Evolutionary conservation across 352 stramenopile genomes (phyloP).

Genomic region (Phytophthora colocasiae): DNA sequence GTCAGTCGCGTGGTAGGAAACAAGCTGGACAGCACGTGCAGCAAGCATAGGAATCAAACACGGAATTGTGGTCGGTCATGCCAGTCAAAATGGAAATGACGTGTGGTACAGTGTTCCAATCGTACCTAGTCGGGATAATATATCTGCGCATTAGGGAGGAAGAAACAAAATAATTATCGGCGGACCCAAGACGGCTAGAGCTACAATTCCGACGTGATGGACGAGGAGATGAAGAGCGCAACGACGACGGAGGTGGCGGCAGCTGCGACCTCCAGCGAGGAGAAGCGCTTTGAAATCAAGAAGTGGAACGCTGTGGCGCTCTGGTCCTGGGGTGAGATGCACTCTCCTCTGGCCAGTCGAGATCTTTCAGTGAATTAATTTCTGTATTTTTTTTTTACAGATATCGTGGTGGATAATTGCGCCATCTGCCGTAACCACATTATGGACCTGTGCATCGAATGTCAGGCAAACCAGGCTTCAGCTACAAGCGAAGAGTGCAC

Average conservation of each 20-base stretch:
- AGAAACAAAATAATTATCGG: constrained; percentile 18
- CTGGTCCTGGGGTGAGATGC: constrained; percentile 95
- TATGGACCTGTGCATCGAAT: constrained; percentile 99
- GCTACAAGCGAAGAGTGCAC: constrained; percentile 90
- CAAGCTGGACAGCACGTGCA: constrained; percentile 10
- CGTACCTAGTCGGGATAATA: background rate
- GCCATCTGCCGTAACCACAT: constrained; percentile 99
- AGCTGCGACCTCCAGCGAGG: constrained; percentile 38
- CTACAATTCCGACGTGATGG: constrained; percentile 41
- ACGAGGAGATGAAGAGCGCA: constrained; percentile 78
- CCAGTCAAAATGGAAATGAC: background rate
- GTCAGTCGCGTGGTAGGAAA: constrained; percentile 31
- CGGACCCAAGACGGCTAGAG: background rate
- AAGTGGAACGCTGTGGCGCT: constrained; percentile 99
- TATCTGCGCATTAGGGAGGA: background rate
- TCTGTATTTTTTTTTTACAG: constrained; percentile 30
- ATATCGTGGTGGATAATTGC: constrained; percentile 92
- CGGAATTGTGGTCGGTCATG: background rate
- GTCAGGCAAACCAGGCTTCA: constrained; percentile 94
- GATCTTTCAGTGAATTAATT: constrained; percentile 33
- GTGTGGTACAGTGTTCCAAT: constrained; percentile 11
- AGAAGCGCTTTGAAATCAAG: constrained; percentile 99
- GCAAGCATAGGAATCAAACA: constrained; percentile 24
- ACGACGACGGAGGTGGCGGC: constrained; percentile 40
- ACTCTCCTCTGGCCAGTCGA: background rate